A percentile compares a stretch with the other conserved stretches of the same genome.
These are phyloP conservation scores for Zostera marina DNA, from an alignment of 116 monocot species.

Conservation along the genomic window DNA sequence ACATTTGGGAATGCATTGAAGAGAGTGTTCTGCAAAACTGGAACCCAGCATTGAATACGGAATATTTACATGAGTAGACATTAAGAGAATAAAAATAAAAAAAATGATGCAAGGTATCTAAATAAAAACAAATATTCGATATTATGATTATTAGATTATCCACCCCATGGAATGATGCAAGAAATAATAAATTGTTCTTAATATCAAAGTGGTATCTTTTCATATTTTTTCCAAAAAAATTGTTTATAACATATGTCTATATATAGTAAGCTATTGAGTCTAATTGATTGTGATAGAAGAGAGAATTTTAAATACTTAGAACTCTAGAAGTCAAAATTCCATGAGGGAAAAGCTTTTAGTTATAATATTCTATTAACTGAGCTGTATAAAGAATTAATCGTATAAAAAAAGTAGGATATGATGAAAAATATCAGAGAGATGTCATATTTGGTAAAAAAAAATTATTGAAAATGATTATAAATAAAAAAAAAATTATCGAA, in stretches of 20 bases:
- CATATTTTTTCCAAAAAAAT: too few species aligned
- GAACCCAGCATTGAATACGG: constrained; percentile 2
- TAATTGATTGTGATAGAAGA: too few species aligned
- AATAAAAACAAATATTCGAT: not conserved
- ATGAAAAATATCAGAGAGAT: not conserved
- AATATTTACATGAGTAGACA: not conserved
- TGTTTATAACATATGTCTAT: not conserved
- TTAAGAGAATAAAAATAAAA: not conserved
- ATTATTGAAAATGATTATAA: not conserved
- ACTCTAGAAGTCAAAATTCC: too few species aligned
- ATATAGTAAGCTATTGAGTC: too few species aligned
- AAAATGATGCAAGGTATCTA: not conserved
- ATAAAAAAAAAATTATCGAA: not conserved
- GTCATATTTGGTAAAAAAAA: not conserved
- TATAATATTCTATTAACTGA: too few species aligned
- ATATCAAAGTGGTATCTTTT: too few species aligned
- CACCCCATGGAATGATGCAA: too few species aligned
- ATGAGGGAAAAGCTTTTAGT: too few species aligned
- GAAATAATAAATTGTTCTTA: too few species aligned
- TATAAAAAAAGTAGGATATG: too few species aligned
- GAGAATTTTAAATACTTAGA: too few species aligned
- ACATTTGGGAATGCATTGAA: constrained; percentile 16
- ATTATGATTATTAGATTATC: not conserved
- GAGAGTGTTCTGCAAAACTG: constrained; percentile 97
- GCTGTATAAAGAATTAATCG: too few species aligned